Conservation (phyloP, 345 rosid genomes). For the Moringa oleifera region DNA sequence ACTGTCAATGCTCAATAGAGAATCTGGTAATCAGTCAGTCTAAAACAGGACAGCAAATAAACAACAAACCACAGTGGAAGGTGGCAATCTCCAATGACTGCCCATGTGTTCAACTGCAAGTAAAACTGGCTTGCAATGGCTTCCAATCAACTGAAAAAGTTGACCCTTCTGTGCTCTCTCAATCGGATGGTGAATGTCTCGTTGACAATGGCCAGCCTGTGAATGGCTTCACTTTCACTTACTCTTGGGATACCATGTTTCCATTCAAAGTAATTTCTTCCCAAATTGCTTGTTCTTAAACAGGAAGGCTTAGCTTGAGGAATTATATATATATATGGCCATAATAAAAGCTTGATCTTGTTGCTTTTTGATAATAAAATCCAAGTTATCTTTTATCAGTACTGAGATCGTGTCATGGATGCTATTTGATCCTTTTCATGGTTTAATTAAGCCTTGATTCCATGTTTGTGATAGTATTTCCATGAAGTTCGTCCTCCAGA, state of each 20-base stretch:
- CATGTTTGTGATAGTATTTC: too few species aligned
- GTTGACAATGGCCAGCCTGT: neutral
- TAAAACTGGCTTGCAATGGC: neutral
- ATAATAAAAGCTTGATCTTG: too few species aligned
- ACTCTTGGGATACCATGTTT: neutral
- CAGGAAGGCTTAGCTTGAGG: too few species aligned
- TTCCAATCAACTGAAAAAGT: neutral
- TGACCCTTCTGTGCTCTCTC: neutral
- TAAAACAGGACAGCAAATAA: neutral
- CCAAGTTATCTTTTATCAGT: too few species aligned
- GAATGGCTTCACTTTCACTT: neutral
- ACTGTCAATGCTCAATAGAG: neutral
- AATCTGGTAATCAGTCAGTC: neutral
- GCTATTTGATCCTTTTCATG: too few species aligned
- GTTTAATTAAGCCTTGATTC: too few species aligned
- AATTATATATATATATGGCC: too few species aligned
- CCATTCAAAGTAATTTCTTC: neutral
- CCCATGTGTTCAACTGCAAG: neutral
- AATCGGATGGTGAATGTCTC: neutral
- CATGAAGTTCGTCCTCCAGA: slow-evolving; percentile 76
- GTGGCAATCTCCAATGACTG: neutral
- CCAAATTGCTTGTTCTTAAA: neutral
- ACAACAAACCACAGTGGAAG: too few species aligned
- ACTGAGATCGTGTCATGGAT: too few species aligned
- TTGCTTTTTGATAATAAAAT: too few species aligned